Percentiles rank a stretch among this genome's conserved stretches.
Conservation (phyloP, 2,329 filamentous ascomycete genomes). For the Cryphonectria nitschkei region DNA sequence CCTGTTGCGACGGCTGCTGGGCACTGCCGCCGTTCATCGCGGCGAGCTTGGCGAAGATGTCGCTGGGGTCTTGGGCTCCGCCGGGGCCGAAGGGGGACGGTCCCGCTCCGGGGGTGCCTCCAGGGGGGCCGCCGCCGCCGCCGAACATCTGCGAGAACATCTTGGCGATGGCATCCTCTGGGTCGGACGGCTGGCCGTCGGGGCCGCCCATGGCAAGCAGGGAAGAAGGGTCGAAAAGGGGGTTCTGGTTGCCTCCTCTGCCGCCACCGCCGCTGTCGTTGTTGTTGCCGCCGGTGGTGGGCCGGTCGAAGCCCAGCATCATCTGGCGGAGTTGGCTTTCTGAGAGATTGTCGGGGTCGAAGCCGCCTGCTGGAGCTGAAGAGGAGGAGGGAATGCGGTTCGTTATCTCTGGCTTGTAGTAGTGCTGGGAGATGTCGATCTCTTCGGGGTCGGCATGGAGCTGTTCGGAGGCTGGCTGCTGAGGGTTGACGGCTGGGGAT, state of each 20-base stretch:
- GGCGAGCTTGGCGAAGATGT: slow-evolving; percentile 41
- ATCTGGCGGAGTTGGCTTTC: slow-evolving; percentile 67
- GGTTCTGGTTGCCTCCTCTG: slow-evolving; percentile 23
- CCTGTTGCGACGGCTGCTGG: slow-evolving; percentile 38
- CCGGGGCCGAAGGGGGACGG: slow-evolving; percentile 35
- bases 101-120: slow-evolving; percentile 33
- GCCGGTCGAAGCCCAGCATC: slow-evolving; percentile 61
- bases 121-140: slow-evolving; percentile 32
- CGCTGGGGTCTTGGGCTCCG: slow-evolving; percentile 34
- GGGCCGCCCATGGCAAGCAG: slow-evolving; percentile 37
- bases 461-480: slow-evolving; percentile 38
- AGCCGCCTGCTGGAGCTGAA: slow-evolving; percentile 26
- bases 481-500: slow-evolving; percentile 37
- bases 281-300: slow-evolving; percentile 36
- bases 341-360: slow-evolving; percentile 45
- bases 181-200: slow-evolving; percentile 32
- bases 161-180: slow-evolving; percentile 70
- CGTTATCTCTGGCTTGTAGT: slow-evolving; percentile 60
- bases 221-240: slow-evolving; percentile 39
- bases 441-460: slow-evolving; percentile 70
- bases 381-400: slow-evolving; percentile 40
- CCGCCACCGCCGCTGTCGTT: slow-evolving; percentile 18
- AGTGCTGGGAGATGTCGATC: slow-evolving; percentile 78
- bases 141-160: slow-evolving; percentile 76
- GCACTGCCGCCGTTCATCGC: slow-evolving; percentile 45